A percentile compares a stretch with the other conserved stretches of the same genome.
These are phyloP conservation scores for Cucurbita argyrosperma DNA, from an alignment of 306 rosid genomes.

Conservation along the genomic window DNA sequence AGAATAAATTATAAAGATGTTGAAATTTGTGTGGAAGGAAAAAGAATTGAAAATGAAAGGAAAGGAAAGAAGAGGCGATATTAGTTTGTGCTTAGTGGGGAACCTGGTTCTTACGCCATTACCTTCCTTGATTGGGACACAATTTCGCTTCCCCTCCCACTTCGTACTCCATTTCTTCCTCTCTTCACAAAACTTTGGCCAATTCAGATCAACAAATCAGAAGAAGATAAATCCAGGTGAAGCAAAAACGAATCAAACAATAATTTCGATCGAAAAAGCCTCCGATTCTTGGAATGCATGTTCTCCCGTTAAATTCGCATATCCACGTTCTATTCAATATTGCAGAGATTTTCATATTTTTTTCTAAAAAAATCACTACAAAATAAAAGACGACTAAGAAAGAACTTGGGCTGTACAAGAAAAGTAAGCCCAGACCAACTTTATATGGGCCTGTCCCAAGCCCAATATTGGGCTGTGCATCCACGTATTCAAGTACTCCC, in stretches of 20 bases:
- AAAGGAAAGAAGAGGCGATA: constrained; percentile 16
- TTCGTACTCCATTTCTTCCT: background rate
- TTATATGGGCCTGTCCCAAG: background rate
- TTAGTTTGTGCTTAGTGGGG: constrained; percentile 15
- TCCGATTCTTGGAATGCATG: background rate
- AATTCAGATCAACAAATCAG: background rate
- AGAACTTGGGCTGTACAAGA: background rate
- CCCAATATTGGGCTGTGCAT: background rate
- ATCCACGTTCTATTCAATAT: background rate
- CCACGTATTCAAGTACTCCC: background rate
- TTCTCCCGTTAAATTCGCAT: background rate
- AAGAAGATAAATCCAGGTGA: background rate
- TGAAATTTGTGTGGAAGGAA: constrained; percentile 9
- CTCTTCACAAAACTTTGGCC: background rate
- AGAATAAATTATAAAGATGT: constrained; percentile 24
- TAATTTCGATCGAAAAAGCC: background rate
- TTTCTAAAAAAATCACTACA: background rate
- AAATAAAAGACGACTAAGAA: no score
- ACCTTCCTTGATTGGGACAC: constrained; percentile 7
- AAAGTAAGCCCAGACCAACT: background rate
- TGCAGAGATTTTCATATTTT: background rate
- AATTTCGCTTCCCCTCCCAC: background rate
- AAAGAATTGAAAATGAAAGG: background rate
- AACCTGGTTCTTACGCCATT: constrained; percentile 27
- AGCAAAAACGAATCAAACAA: background rate